Evolutionary conservation across 805 yeast species (phyloP), one percentile per base, ranked within the genome.

Genomic region (Pichia nanzhaoensis): DNA sequence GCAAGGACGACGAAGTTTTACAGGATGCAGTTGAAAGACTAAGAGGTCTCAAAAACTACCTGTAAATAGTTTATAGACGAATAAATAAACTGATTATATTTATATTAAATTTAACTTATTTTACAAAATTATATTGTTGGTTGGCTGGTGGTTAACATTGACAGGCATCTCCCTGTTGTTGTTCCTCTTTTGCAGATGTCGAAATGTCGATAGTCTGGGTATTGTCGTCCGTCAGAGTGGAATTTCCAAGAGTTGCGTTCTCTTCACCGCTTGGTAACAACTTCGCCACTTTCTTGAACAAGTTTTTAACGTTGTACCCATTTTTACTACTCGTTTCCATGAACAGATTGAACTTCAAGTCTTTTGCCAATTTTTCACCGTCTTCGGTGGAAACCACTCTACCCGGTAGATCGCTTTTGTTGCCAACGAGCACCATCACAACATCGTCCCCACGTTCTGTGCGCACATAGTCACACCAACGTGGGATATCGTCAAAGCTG

Each of bases 271-370:
- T 97, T 2, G 98, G 98, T 49, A 93, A 73, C 47, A 86, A 78
- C 60, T 84, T 85, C 13, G 98, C 99, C 51, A 91, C 84, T 60
- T 84, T 85, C 59, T 89, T 87, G 68, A 93, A 91, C 51, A 93
- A 68, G 45, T 79, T 76, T 67, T 91, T 91, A 45, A 93, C 96
- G 56, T 93, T 93, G 63, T 90, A 85, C 28, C 96, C 96, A 38
- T 89, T 89, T 67, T 90, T 91, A 10, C 98, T 91, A 49, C 95
- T 84, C 1, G 98, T 91, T 61, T 93, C 99, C 61, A 91, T 81
- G 62, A 83, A 86, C 50, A 84, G 78, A 60, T 80, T 78, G 38
- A 91, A 90, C 9, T 83, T 87, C 45, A 87, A 70, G 41, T 73
- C 73, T 53, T 79, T 74, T 27, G 91, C 83, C 54, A 84, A 76